Percentiles rank a stretch among this genome's conserved stretches.
Evolutionary conservation across 2,329 filamentous ascomycete species (phyloP).

Genomic region (Iodosphaeria phyllophila): DNA sequence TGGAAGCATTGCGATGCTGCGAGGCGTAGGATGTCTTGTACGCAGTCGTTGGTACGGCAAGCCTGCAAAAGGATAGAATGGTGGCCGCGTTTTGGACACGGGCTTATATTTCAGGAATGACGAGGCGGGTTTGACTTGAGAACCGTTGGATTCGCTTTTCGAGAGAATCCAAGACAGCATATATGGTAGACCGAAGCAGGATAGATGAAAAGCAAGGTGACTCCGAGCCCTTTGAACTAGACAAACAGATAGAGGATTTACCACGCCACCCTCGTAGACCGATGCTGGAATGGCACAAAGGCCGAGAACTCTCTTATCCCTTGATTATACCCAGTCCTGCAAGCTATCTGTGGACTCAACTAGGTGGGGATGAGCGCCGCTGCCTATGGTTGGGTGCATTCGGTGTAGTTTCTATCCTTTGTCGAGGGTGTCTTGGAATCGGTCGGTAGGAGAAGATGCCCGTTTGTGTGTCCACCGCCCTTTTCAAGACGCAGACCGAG

Average conservation of each 20-base stretch:
- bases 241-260: constrained; percentile 18
- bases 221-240: constrained; percentile 17
- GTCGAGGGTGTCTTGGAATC: constrained; percentile 29
- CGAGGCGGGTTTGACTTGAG: no score
- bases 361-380: constrained; percentile 14
- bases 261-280: constrained; percentile 13
- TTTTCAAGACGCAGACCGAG: constrained; percentile 23
- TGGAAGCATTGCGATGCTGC: constrained; percentile 34
- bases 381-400: constrained; percentile 20
- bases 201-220: no score
- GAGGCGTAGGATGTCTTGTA: no score
- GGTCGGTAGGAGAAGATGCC: constrained; percentile 19
- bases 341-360: constrained; percentile 18
- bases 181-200: constrained; percentile 16
- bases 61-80: no score
- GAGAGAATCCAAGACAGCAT: constrained; percentile 10
- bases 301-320: constrained; percentile 17
- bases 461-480: constrained; percentile 32
- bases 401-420: constrained; percentile 27
- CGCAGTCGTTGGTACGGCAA: no score
- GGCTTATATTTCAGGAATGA: no score
- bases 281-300: constrained; percentile 18
- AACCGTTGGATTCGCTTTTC: no score
- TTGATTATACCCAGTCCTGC: constrained; percentile 19
- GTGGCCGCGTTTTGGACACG: no score